Conservation (phyloP, 2,329 filamentous ascomycete genomes). For the Ophiocordyceps camponoti-floridani region DNA sequence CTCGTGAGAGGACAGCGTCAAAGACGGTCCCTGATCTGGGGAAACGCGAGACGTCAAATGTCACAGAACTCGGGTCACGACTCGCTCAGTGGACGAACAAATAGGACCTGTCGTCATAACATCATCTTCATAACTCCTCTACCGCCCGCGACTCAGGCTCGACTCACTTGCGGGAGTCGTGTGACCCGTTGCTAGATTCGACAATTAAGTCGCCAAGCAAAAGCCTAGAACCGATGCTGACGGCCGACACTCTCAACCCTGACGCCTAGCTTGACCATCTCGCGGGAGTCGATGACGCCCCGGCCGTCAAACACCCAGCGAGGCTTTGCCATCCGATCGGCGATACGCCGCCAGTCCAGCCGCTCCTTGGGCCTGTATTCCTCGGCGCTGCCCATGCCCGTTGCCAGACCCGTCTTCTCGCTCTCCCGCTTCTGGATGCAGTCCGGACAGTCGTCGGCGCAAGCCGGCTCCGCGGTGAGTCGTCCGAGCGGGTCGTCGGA, state of each 20-base stretch:
- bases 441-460: slow-evolving; percentile 28
- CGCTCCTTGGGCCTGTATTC: slow-evolving; percentile 28
- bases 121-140: too few relatives aligned
- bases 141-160: too few relatives aligned
- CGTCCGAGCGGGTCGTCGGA: slow-evolving; percentile 26
- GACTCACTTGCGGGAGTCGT: too few relatives aligned
- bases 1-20: too few relatives aligned
- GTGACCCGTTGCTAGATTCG: too few relatives aligned
- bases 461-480: slow-evolving; percentile 25
- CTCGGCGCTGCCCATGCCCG: slow-evolving; percentile 22
- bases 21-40: too few relatives aligned
- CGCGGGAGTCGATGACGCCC: slow-evolving; percentile 28
- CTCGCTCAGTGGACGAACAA: too few relatives aligned
- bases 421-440: slow-evolving; percentile 23
- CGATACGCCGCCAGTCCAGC: slow-evolving; percentile 33
- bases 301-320: slow-evolving; percentile 40
- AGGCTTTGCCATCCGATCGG: slow-evolving; percentile 30
- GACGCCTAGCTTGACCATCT: slow-evolving; percentile 31
- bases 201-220: too few relatives aligned
- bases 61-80: too few relatives aligned
- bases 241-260: slow-evolving; percentile 34
- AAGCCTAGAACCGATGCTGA: slow-evolving; percentile 24
- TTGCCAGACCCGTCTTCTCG: slow-evolving; percentile 19
- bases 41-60: too few relatives aligned
- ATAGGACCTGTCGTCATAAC: too few relatives aligned